Base-by-base conservation (phyloP, 1,139 yeast species). In the Debaryomyces singareniensis region DNA sequence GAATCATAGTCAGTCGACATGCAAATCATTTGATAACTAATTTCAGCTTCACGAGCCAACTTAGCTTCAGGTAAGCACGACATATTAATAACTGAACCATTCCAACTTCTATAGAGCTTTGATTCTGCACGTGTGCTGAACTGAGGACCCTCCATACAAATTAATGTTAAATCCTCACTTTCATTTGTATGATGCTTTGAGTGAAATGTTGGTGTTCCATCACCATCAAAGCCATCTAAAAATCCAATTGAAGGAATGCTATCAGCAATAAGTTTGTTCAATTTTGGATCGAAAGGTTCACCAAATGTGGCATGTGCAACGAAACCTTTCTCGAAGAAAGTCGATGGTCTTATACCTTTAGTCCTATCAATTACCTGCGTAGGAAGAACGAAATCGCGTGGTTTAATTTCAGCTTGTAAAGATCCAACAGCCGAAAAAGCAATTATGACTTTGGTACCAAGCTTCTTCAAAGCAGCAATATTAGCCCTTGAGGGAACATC, bases 71-170 rank as follows among this genome's bases (percentile, higher is more conserved):
- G 99, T 35, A 91, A 61, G 34, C 86, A 93, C 32, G 95, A 81
- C 98, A 91, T 91, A 63, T 91, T 91, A 56, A 93, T 91, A 31
- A 91, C 94, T 23, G 86, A 75, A 7, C 96, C 98, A 35, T 96
- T 96, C 81, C 94, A 83, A 24, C 81, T 61, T 50, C 87, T 73
- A 64, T 91, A 93, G 55, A 91, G 59, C 53, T 72, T 75, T 13
- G 96, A 85, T 61, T 91, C 99, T n/a, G 98, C 97, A 41, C 98
- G 74, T 11, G 98, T 91, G 29, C 95, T 81, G 59, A 91, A 91
- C 35, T 93, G 96, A 3, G 99, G 99, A 24, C 99, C 99, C 59
- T 91, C 99, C 98, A 91, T 91, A 61, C 98, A 91, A 38, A 93
- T 71, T 28, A 93, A 75, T 2, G 94, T 82, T 38, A 84, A 63